phyloP scores from a whole-genome alignment of 1,284 basidiomycete species.

The Naganishia sp. region DNA sequence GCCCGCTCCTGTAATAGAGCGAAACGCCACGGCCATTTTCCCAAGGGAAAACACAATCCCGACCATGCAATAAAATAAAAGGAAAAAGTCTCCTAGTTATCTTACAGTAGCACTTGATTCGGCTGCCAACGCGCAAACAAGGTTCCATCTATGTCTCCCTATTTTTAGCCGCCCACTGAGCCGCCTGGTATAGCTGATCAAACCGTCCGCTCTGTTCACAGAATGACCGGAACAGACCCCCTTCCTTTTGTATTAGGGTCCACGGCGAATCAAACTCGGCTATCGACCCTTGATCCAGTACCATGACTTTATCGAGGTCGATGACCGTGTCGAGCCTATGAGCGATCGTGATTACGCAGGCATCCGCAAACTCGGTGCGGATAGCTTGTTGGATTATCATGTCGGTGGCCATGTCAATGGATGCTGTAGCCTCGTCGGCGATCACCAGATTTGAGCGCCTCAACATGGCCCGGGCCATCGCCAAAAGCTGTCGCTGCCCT shows the following conservation, averaged over 20 bases:
- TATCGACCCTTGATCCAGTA: constrained; percentile 75
- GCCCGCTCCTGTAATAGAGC: too few species aligned
- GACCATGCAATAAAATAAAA: too few species aligned
- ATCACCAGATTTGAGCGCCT: constrained; percentile 66
- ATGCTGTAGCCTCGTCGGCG: constrained; percentile 79
- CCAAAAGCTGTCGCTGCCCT: constrained; percentile 79
- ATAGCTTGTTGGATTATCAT: constrained; percentile 75
- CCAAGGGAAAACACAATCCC: too few species aligned
- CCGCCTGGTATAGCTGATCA: constrained; percentile 57
- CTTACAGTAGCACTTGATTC: not conserved
- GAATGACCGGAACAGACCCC: constrained; percentile 55
- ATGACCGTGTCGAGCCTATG: constrained; percentile 61
- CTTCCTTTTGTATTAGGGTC: constrained; percentile 67
- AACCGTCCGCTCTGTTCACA: constrained; percentile 79
- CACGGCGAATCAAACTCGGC: constrained; percentile 81
- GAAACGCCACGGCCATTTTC: too few species aligned
- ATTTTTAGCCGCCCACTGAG: constrained; percentile 59
- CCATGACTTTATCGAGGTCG: constrained; percentile 78
- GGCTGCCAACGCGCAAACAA: not conserved
- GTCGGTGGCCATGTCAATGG: constrained; percentile 60
- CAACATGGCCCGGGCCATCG: constrained; percentile 67
- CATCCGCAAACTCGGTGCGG: constrained; percentile 70
- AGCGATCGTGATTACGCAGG: constrained; percentile 81
- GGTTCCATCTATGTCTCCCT: constrained; percentile 38
- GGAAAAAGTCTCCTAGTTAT: not conserved